Evolutionary conservation across 2,329 filamentous ascomycete species (phyloP).

Genomic region (Curvularia verruculosa): DNA sequence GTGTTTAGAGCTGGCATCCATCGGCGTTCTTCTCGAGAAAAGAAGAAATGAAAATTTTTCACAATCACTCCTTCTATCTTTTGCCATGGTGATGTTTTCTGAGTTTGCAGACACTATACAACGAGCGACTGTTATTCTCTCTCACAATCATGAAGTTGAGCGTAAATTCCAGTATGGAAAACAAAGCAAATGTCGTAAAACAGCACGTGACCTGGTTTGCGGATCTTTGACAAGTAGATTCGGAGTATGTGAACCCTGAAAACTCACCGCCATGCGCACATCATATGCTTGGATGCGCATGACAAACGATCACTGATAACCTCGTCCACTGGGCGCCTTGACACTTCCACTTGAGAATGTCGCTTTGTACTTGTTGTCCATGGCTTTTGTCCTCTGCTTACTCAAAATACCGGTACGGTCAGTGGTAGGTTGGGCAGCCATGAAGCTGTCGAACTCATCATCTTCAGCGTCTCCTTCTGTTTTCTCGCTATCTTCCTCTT

Average conservation of each 20-base stretch:
- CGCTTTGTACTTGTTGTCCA: constrained; percentile 38
- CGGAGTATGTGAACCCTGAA: neutral
- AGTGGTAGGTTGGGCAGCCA: constrained; percentile 86
- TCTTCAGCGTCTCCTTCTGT: constrained; percentile 68
- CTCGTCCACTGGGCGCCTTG: constrained; percentile 27
- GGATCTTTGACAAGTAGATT: neutral
- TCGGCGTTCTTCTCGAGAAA: constrained; percentile 13
- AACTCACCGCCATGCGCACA: neutral
- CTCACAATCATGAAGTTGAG: too few relatives aligned
- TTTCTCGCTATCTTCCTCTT: constrained; percentile 72
- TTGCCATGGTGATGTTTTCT: neutral
- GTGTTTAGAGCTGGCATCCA: constrained; percentile 13
- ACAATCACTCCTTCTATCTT: neutral
- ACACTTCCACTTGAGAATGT: constrained; percentile 43
- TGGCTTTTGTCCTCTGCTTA: constrained; percentile 60
- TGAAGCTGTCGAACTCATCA: constrained; percentile 89
- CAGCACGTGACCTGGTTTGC: too few relatives aligned
- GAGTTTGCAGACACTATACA: neutral
- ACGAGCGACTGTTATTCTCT: neutral
- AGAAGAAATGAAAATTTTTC: constrained; percentile 8
- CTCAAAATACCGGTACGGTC: constrained; percentile 78
- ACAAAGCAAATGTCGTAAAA: too few relatives aligned
- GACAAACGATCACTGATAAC: constrained; percentile 14
- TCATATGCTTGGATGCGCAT: neutral
- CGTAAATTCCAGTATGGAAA: too few relatives aligned